These are phyloP conservation scores for Amniculicola lignicola DNA, from an alignment of 495 filamentous ascomycete species.

Conservation along the genomic window DNA sequence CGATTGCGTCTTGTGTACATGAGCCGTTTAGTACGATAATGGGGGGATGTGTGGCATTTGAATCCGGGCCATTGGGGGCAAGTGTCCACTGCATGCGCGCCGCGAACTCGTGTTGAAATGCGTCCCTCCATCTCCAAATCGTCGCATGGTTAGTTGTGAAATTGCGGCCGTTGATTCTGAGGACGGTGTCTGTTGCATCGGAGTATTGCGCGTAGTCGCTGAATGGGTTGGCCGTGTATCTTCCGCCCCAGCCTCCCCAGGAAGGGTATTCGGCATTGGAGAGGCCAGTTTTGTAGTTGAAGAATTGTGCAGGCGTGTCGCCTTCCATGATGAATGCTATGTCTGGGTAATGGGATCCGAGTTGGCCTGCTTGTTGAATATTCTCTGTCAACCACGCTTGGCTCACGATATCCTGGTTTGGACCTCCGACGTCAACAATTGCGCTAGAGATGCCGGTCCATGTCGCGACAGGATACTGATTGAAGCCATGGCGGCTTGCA, in stretches of 20 bases:
- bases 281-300: constrained; percentile 9
- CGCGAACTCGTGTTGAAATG: constrained; percentile 13
- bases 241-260: constrained; percentile 7
- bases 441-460: constrained; percentile 4
- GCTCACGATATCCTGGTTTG: not conserved
- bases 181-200: not conserved
- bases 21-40: constrained; percentile 3
- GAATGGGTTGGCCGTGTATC: constrained; percentile 3
- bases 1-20: not conserved
- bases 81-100: constrained; percentile 19
- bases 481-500: not conserved
- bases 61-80: not conserved
- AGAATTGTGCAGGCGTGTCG: constrained; percentile 1
- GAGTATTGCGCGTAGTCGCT: not conserved
- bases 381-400: constrained; percentile 8
- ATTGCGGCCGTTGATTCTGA: not conserved
- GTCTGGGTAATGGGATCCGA: constrained; percentile 6
- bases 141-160: constrained; percentile 8
- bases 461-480: not conserved
- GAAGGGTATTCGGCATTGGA: not conserved
- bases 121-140: constrained; percentile 12
- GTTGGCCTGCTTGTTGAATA: constrained; percentile 1
- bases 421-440: constrained; percentile 4
- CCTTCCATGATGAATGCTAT: constrained; percentile 10
- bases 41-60: constrained; percentile 8